These are phyloP conservation scores for Mariannaea sp. DNA, from an alignment of 2,329 filamentous ascomycete species.

Conservation along the genomic window DNA sequence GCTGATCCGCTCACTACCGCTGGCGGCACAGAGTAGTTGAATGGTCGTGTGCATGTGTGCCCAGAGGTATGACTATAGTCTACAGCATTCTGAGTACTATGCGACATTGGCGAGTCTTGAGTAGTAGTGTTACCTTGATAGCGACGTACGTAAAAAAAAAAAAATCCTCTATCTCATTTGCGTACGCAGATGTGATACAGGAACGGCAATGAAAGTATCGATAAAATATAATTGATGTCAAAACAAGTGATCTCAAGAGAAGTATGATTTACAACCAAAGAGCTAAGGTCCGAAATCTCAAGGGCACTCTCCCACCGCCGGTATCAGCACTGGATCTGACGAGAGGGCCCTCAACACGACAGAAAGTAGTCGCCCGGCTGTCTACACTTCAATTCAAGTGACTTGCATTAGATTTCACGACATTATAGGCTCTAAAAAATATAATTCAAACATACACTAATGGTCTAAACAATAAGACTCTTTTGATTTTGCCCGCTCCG, in stretches of 20 bases:
- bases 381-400: too few relatives aligned
- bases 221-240: too few relatives aligned
- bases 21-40: neutral
- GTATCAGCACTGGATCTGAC: too few relatives aligned
- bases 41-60: neutral
- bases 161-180: neutral
- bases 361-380: too few relatives aligned
- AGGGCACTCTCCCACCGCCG: too few relatives aligned
- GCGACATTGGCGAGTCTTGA: neutral
- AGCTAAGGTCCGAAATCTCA: neutral
- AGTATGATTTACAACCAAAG: too few relatives aligned
- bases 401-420: too few relatives aligned
- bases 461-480: too few relatives aligned
- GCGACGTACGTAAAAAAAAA: neutral
- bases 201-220: neutral
- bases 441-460: too few relatives aligned
- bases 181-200: neutral
- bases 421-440: too few relatives aligned
- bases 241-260: too few relatives aligned
- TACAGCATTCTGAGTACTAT: neutral
- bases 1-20: neutral
- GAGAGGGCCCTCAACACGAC: too few relatives aligned
- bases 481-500: neutral
- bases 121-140: neutral
- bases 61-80: neutral